These are phyloP conservation scores for Aspergillus tamarii DNA, from an alignment of 2,329 filamentous ascomycete species.

Conservation along the genomic window DNA sequence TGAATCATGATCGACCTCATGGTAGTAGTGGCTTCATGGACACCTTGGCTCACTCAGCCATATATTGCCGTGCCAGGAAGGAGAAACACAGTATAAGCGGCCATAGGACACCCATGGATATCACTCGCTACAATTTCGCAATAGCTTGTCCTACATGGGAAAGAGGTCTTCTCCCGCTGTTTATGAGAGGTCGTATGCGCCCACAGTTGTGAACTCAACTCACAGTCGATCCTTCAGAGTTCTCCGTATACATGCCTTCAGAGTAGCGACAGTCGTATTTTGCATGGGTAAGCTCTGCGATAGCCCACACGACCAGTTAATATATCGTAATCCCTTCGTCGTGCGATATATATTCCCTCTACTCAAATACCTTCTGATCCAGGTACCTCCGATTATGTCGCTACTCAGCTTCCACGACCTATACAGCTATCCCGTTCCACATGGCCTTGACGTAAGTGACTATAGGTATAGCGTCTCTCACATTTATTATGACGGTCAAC, in stretches of 20 bases:
- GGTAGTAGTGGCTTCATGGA: not conserved
- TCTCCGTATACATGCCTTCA: not conserved
- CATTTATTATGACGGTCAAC: no score
- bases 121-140: no score
- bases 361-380: not conserved
- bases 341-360: not conserved
- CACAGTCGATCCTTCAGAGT: no score
- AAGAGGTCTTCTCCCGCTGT: no score
- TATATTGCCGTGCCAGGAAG: not conserved
- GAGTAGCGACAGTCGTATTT: not conserved
- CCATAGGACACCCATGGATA: no score
- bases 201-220: not conserved
- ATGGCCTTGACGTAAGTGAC: no score
- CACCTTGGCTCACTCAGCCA: not conserved
- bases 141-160: not conserved
- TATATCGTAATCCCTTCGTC: not conserved
- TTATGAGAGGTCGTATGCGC: no score
- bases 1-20: not conserved
- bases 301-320: not conserved
- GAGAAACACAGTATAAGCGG: not conserved
- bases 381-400: not conserved
- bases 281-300: not conserved
- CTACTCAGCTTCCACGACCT: no score
- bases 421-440: no score
- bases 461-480: no score